These are phyloP conservation scores for Coleophoma crateriformis DNA, from an alignment of 2,329 filamentous ascomycete genomes.

Conservation along the genomic window DNA sequence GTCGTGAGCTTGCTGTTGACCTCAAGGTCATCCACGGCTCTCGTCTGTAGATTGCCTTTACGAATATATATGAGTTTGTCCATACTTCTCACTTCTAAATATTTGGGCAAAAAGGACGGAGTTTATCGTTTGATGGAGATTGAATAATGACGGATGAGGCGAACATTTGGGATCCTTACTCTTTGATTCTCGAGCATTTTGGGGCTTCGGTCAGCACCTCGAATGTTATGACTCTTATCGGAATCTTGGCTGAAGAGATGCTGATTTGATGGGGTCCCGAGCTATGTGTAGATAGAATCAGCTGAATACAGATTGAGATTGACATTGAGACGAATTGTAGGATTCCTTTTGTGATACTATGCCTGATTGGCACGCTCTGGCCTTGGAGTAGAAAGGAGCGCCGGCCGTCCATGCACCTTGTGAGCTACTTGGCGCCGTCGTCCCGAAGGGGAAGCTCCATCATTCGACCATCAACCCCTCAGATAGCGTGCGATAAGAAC, in stretches of 20 bases:
- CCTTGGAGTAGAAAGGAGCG: no score
- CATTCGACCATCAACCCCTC: background rate
- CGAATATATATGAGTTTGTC: background rate
- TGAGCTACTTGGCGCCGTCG: background rate
- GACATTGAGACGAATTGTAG: no score
- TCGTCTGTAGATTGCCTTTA: conserved; percentile 44
- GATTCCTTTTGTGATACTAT: background rate
- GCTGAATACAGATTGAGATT: no score
- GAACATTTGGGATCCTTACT: conserved; percentile 2
- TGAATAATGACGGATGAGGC: conserved; percentile 11
- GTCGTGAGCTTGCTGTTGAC: conserved; percentile 93
- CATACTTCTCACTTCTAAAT: background rate
- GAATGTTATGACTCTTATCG: background rate
- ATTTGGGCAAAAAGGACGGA: background rate
- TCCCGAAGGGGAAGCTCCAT: background rate
- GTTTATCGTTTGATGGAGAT: conserved; percentile 3
- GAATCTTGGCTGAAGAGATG: no score
- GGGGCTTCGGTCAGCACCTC: background rate
- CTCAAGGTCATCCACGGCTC: conserved; percentile 95
- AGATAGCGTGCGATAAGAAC: background rate
- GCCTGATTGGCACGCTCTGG: no score
- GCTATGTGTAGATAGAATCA: no score
- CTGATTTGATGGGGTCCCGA: no score
- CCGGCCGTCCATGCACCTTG: background rate
- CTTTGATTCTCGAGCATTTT: conserved; percentile 4